Evolutionary conservation across 1,284 basidiomycete genomes (phyloP), one percentile per base, ranked within the genome.

Genomic region (Cryptococcus wingfieldii): DNA sequence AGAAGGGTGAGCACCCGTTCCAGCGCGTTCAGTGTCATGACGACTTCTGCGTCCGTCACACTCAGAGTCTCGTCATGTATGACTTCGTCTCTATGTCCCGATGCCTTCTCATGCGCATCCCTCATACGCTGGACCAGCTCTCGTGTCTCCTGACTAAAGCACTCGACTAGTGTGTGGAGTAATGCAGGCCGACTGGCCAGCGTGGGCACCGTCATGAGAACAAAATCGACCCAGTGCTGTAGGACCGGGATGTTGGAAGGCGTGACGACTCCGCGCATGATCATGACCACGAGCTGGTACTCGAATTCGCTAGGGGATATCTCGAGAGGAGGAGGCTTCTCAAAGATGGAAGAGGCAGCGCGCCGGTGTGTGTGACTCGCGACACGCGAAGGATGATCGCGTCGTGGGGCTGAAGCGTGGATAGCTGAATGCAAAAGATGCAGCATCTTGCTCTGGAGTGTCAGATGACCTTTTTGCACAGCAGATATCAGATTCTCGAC

Each of bases 191-290:
- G 78, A 23, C 83, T 79, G 44, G 85, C 84, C 58, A 89, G 87
- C 67, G 90, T 89, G 63, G 89, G 86, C 8, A 94, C 79, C 0
- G 90, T 89, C 86, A 90, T 90, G 52, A 97, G 82, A 55, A 97
- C 82, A 71, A 98, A 98, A 73, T 98, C 95, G 23, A 97, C 82
- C 95, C 95, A 98, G 70, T 96, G 90, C 68, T 95, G 91, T 13
- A 96, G 77, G 23, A 94, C 82, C 1, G 89, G 82, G 19, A 86
- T 84, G 74, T 94, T 95, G 23, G 81, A 78, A 5, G 81, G 78
- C 5, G 80, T 74, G 5, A 85, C 80, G 43, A 98, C 84, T 0
- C 90, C 95, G 67, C 92, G 88, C 16, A 88, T 80, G 19, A 98
- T 79, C 1, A 87, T 85, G 61, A 86, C 86, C 0, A 89, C 81